These are phyloP conservation scores for Cryptosporidium muris DNA, from an alignment of 169 alveolate species.

Conservation along the genomic window DNA sequence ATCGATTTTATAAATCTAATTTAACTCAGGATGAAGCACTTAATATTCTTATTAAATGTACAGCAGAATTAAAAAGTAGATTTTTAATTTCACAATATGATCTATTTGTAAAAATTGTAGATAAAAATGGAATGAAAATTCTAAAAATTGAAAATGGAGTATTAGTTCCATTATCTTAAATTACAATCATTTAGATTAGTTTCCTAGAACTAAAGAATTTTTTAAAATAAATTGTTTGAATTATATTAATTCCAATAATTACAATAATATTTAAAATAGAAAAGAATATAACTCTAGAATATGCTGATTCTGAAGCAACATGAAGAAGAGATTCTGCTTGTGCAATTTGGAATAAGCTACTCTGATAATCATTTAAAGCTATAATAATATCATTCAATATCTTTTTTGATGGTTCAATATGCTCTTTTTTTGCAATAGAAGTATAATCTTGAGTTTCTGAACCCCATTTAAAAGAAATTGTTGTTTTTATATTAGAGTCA, in stretches of 20 bases:
- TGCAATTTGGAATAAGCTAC: slow-evolving; percentile 20
- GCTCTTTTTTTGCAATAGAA: slow-evolving; percentile 48
- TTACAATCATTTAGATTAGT: slow-evolving; percentile 24
- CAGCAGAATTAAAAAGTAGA: slow-evolving; percentile 86
- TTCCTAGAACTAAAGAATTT: slow-evolving; percentile 62
- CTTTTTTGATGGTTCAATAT: slow-evolving; percentile 25
- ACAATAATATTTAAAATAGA: slow-evolving; percentile 25
- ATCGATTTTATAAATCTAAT: slow-evolving; percentile 85
- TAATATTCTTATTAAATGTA: slow-evolving; percentile 82
- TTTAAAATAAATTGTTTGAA: slow-evolving; percentile 38
- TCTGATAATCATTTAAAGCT: slow-evolving; percentile 59
- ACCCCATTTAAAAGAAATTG: slow-evolving; percentile 51
- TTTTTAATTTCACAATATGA: slow-evolving; percentile 85
- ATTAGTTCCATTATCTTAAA: slow-evolving; percentile 26
- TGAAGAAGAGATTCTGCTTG: not conserved
- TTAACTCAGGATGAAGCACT: slow-evolving; percentile 86
- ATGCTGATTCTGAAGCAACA: slow-evolving; percentile 26
- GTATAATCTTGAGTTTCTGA: slow-evolving; percentile 41
- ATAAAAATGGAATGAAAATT: slow-evolving; percentile 75
- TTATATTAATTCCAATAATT: slow-evolving; percentile 11
- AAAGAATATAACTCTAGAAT: slow-evolving; percentile 17
- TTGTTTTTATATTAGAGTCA: not conserved
- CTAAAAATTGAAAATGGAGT: slow-evolving; percentile 73
- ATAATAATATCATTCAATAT: slow-evolving; percentile 16
- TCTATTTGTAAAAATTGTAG: slow-evolving; percentile 76